These are phyloP conservation scores for Neobulgaria alba DNA, from an alignment of 2,329 filamentous ascomycete species.

Conservation along the genomic window DNA sequence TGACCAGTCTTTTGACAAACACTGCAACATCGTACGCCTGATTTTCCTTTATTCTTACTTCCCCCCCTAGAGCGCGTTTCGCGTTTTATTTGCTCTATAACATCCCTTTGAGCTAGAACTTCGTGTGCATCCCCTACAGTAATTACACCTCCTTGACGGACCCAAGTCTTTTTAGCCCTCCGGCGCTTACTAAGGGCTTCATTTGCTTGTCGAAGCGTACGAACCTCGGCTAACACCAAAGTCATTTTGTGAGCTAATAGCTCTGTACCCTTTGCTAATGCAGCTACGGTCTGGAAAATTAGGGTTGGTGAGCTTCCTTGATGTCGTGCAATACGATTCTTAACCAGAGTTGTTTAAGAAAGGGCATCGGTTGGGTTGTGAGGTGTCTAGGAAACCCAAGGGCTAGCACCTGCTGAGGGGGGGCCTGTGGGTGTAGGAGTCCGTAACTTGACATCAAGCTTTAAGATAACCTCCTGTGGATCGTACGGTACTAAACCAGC, in stretches of 20 bases:
- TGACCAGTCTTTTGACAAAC: no score
- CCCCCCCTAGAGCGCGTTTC: no score
- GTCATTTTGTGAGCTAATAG: conserved; percentile 4
- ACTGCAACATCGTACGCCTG: no score
- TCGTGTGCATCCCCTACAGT: neutral
- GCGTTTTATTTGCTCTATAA: no score
- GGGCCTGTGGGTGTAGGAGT: no score
- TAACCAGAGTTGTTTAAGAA: conserved; percentile 3
- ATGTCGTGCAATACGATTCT: conserved; percentile 2
- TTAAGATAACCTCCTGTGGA: conserved; percentile 27
- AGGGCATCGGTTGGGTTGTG: conserved; percentile 4
- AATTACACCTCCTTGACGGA: conserved; percentile 6
- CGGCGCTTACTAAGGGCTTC: conserved; percentile 2
- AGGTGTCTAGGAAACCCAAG: no score
- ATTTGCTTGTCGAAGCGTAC: conserved; percentile 4
- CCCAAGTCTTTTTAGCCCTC: no score
- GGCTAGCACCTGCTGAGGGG: neutral
- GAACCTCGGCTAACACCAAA: conserved; percentile 1
- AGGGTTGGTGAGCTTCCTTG: conserved; percentile 2
- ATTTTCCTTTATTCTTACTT: no score
- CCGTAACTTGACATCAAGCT: no score
- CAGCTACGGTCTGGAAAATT: conserved; percentile 1
- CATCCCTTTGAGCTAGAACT: no score
- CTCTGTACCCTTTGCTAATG: neutral
- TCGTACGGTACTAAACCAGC: conserved; percentile 28